phyloP scores from a whole-genome alignment of 2,329 filamentous ascomycete genomes.

The Pseudocercospora fijiensis region DNA sequence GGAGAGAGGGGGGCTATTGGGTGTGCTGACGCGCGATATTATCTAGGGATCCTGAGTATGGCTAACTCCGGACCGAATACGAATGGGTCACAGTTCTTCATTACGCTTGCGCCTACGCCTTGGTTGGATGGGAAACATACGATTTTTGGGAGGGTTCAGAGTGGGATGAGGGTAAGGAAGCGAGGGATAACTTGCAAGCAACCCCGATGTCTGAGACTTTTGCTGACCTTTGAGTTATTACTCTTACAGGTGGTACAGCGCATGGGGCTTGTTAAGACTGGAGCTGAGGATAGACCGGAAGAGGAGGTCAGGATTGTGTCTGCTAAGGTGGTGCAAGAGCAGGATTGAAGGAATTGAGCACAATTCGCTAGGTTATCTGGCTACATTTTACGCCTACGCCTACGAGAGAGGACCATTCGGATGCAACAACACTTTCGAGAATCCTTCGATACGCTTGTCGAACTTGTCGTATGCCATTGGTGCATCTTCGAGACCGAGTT shows the following conservation, averaged over 20 bases:
- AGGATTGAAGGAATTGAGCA: conserved; percentile 45
- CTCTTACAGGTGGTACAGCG: conserved; percentile 78
- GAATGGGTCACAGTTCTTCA: conserved; percentile 94
- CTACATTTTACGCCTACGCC: not conserved
- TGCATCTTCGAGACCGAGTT: conserved; percentile 62
- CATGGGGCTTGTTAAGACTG: conserved; percentile 85
- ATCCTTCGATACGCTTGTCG: conserved; percentile 64
- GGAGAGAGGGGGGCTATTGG: not conserved
- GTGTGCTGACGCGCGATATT: too few relatives aligned
- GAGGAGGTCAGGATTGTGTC: conserved; percentile 79
- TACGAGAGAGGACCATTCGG: conserved; percentile 55
- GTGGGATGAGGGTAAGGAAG: too few relatives aligned
- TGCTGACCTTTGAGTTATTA: too few relatives aligned
- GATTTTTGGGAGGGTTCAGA: conserved; percentile 88
- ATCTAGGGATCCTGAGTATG: conserved; percentile 82
- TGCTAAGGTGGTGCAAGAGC: conserved; percentile 67
- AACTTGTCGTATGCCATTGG: conserved; percentile 35
- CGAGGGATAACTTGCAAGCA: too few relatives aligned
- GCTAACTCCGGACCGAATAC: conserved; percentile 91
- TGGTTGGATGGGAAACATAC: conserved; percentile 98
- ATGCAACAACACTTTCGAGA: conserved; percentile 67
- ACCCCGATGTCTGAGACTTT: too few relatives aligned
- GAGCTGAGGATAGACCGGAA: conserved; percentile 72
- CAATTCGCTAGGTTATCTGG: not conserved
- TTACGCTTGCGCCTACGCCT: conserved; percentile 89